Base-by-base conservation (phyloP, 2,329 filamentous ascomycete species). In the Escovopsis sp. region DNA sequence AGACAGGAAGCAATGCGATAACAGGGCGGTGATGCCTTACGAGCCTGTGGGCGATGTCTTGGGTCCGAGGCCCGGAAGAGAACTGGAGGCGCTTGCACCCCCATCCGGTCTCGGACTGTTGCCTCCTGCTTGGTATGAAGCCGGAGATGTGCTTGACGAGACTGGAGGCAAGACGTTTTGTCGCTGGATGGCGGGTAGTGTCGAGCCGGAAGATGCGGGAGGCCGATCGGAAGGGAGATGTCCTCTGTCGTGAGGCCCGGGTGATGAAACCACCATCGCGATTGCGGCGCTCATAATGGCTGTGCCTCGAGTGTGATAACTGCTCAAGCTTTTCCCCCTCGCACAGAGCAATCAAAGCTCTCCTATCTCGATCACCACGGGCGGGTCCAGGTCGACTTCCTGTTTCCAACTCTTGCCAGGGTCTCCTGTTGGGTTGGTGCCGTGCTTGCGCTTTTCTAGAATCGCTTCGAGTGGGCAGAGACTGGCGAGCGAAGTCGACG, bases 261-360 rank as follows among this genome's bases (percentile, higher is more conserved):
- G 74, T 54, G 74, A 77, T 45, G 73, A 72, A 52, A 70, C 73
- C 73, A 78, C 73, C 74, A 78, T 77, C 50, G 73, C 71, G 53
- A 78, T 69, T 57, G 71, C 72, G 54, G 74, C 66, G 63, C 72
- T 78, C 74, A 79, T 79, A 54, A 48, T 76, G 55, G 48, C 44
- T 19, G 28, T 8, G 3, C 11, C 32, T 9, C 17, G 18, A n/a
- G 9, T 32, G n/a, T 32, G 15, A 27, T 11, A 29, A 27, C 12
- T 32, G n/a, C 16, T 37, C 14, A 14, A 4, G 30, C 33, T 10
- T 17, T 33, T 11, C 21, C 21, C 21, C 21, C 11, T 25, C 21
- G 21, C 21, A 25, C 21, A 11, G 21, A 25, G 21, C 21, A 25
- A 11, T 25, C 21, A 25, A 11, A 25, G 7, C 8, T 9, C 21